Percentiles rank a stretch among this genome's conserved stretches.
Conservation (phyloP, 164 flowering plant genomes). For the Piper betle region DNA sequence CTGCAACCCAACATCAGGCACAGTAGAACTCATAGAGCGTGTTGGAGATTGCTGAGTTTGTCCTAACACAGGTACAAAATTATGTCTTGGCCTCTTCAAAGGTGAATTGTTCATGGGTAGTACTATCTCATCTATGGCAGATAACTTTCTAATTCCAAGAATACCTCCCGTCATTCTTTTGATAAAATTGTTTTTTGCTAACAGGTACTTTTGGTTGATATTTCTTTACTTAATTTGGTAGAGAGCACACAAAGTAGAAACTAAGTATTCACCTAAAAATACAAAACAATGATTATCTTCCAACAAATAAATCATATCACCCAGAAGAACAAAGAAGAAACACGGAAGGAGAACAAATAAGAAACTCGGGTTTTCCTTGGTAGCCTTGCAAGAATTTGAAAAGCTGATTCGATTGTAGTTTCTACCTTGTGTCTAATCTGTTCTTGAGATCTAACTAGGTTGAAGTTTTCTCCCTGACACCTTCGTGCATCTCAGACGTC, state of each 20-base stretch:
- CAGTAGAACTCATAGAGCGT: slow-evolving; percentile 19
- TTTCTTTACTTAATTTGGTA: too few relatives aligned
- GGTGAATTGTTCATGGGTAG: slow-evolving; percentile 40
- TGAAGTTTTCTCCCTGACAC: too few relatives aligned
- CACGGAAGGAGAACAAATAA: too few relatives aligned
- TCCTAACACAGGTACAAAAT: slow-evolving; percentile 18
- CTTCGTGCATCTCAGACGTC: too few relatives aligned
- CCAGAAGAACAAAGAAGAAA: too few relatives aligned
- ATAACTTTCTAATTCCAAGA: slow-evolving; percentile 33
- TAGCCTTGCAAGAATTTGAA: slow-evolving; percentile 2
- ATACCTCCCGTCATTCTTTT: slow-evolving; percentile 25
- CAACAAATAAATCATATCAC: too few relatives aligned
- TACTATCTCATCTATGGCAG: slow-evolving; percentile 24
- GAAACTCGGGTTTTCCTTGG: not conserved
- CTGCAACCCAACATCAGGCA: slow-evolving; percentile 52
- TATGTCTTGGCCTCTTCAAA: slow-evolving; percentile 49
- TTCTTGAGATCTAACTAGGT: too few relatives aligned
- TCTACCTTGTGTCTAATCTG: too few relatives aligned
- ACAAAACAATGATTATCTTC: too few relatives aligned
- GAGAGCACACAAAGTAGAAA: too few relatives aligned
- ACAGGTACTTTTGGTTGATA: slow-evolving; percentile 19
- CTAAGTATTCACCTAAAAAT: not conserved
- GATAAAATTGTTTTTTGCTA: slow-evolving; percentile 15
- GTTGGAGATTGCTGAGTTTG: slow-evolving; percentile 30
- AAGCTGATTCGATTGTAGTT: slow-evolving; percentile 25